phyloP scores from a whole-genome alignment of 2,329 filamentous ascomycete genomes.

The Talaromyces piceae region DNA sequence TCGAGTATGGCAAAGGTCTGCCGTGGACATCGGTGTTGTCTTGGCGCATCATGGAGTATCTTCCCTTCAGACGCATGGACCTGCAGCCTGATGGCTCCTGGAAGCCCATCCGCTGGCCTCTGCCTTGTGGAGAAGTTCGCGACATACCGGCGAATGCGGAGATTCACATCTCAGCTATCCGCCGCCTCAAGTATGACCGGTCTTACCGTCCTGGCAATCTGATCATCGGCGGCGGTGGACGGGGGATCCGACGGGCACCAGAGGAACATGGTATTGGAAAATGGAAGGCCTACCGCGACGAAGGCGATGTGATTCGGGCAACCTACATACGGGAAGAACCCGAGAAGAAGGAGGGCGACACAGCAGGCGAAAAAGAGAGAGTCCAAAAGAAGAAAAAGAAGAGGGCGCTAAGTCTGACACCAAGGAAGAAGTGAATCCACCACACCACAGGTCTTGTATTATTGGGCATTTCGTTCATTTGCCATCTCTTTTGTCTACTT shows the following conservation, averaged over 20 bases:
- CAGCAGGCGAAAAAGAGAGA: not conserved
- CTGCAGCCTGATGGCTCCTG: conserved; percentile 64
- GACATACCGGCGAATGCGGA: conserved; percentile 65
- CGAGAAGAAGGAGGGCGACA: conserved; percentile 1
- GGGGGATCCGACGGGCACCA: conserved; percentile 58
- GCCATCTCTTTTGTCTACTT: not conserved
- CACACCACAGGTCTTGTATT: not conserved
- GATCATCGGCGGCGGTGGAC: conserved; percentile 69
- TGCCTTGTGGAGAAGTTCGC: conserved; percentile 68
- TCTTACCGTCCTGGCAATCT: conserved; percentile 70
- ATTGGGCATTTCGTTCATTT: not conserved
- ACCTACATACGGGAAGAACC: conserved; percentile 52
- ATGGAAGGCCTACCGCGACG: conserved; percentile 59
- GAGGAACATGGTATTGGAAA: conserved; percentile 59
- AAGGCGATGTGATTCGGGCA: conserved; percentile 63
- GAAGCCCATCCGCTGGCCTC: conserved; percentile 72
- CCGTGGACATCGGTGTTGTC: conserved; percentile 49
- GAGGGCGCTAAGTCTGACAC: too few species aligned
- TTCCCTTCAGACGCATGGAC: conserved; percentile 77
- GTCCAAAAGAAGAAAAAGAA: not conserved
- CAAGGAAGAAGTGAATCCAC: not conserved
- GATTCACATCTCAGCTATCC: conserved; percentile 67
- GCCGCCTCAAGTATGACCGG: conserved; percentile 57
- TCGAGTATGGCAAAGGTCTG: conserved; percentile 57
- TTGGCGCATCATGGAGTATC: conserved; percentile 75